Evolutionary conservation across 495 filamentous ascomycete genomes (phyloP).

Genomic region (Daldinia grandis): DNA sequence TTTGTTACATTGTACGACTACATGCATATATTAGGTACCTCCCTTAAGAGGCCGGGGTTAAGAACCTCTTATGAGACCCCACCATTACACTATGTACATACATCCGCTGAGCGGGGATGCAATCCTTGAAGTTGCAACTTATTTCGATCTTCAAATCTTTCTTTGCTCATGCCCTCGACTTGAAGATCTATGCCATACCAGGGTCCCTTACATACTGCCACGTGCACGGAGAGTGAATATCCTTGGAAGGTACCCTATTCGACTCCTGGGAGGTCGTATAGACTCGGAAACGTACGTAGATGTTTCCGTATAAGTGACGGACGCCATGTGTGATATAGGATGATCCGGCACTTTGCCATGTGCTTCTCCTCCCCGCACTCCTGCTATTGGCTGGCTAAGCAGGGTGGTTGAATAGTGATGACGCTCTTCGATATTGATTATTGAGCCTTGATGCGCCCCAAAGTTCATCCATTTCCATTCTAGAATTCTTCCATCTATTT

Average conservation of each 20-base stretch:
- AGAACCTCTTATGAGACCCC: too few relatives aligned
- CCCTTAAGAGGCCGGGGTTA: too few relatives aligned
- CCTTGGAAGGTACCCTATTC: slow-evolving; percentile 14
- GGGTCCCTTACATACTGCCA: slow-evolving; percentile 16
- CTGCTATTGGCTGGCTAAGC: slow-evolving; percentile 33
- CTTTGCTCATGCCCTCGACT: too few relatives aligned
- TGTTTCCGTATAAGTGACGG: slow-evolving; percentile 18
- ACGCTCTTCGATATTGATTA: slow-evolving; percentile 16
- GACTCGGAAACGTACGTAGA: slow-evolving; percentile 15
- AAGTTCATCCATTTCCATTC: slow-evolving; percentile 15
- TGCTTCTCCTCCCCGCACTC: slow-evolving; percentile 23
- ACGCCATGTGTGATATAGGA: slow-evolving; percentile 7
- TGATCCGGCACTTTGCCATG: slow-evolving; percentile 32
- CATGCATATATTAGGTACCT: too few relatives aligned
- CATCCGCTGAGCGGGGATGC: too few relatives aligned
- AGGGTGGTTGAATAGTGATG: slow-evolving; percentile 27
- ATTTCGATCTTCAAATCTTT: too few relatives aligned
- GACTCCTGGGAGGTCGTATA: slow-evolving; percentile 11
- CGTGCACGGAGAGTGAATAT: slow-evolving; percentile 27
- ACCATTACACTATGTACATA: too few relatives aligned
- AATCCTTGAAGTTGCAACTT: too few relatives aligned
- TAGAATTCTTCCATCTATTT: slow-evolving; percentile 33
- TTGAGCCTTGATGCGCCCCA: slow-evolving; percentile 4
- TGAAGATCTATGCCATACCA: not conserved
- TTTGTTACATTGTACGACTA: too few relatives aligned